These are phyloP conservation scores for Trichocladium antarcticum DNA, from an alignment of 495 filamentous ascomycete species.

Conservation along the genomic window DNA sequence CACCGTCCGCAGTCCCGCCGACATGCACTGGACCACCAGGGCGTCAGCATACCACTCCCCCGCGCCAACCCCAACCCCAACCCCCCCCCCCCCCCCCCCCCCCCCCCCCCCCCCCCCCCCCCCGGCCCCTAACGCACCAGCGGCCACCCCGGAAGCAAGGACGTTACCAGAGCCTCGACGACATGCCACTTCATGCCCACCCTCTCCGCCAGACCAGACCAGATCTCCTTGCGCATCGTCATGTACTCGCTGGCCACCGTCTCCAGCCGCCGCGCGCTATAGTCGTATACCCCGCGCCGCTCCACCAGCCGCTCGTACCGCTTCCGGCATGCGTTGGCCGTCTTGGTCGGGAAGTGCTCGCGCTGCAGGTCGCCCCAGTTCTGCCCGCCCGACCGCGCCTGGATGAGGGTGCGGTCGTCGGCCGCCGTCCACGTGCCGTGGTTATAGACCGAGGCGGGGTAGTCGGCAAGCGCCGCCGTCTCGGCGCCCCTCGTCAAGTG, in stretches of 20 bases:
- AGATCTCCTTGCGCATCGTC: slow-evolving; percentile 55
- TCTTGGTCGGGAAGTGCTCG: slow-evolving; percentile 57
- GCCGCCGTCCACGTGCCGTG: slow-evolving; percentile 49
- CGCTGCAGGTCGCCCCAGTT: slow-evolving; percentile 63
- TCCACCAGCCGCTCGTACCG: slow-evolving; percentile 66
- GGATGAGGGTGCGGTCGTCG: slow-evolving; percentile 53
- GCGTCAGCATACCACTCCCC: neutral
- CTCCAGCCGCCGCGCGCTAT: slow-evolving; percentile 53
- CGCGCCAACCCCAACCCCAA: too few species aligned
- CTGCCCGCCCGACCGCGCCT: slow-evolving; percentile 49
- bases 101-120: too few species aligned
- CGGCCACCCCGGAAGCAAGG: neutral
- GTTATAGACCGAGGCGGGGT: slow-evolving; percentile 32
- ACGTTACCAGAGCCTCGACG: slow-evolving; percentile 57
- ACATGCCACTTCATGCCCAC: slow-evolving; percentile 57
- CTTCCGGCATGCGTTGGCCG: slow-evolving; percentile 70
- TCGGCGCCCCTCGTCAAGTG: neutral
- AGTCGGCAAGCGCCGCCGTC: slow-evolving; percentile 1
- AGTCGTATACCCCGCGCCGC: slow-evolving; percentile 48
- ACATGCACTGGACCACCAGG: slow-evolving; percentile 32
- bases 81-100: too few species aligned
- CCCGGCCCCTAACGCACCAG: too few species aligned
- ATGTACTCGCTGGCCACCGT: slow-evolving; percentile 55
- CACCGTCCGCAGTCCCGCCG: slow-evolving; percentile 38
- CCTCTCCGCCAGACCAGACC: slow-evolving; percentile 49